Evolutionary conservation across 768 basidiomycete genomes (phyloP).

Genomic region (Sistotremastrum niveocremeum): DNA sequence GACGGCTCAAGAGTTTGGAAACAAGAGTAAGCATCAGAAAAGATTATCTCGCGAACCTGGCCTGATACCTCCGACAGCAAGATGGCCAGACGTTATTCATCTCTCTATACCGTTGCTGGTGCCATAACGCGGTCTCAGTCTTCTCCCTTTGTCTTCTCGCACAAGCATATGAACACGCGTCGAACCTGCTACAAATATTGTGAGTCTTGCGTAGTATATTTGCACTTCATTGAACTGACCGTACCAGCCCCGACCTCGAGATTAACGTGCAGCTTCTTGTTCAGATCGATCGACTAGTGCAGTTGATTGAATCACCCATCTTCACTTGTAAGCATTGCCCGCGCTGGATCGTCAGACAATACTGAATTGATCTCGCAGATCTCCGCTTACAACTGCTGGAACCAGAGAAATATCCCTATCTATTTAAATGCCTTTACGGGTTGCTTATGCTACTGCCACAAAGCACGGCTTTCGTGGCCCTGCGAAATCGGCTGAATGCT

Average conservation of each 20-base stretch:
- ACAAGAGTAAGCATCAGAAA: constrained; percentile 49
- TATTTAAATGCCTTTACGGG: constrained; percentile 97
- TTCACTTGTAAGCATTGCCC: constrained; percentile 73
- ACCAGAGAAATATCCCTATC: constrained; percentile 89
- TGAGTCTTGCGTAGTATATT: constrained; percentile 23
- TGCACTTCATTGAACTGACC: not conserved
- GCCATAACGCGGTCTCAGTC: constrained; percentile 93
- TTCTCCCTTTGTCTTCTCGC: constrained; percentile 94
- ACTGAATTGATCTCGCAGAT: constrained; percentile 26
- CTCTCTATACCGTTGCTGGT: constrained; percentile 93
- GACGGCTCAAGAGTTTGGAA: constrained; percentile 84
- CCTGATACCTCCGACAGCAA: constrained; percentile 37
- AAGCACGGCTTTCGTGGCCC: constrained; percentile 88
- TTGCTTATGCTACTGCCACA: constrained; percentile 94
- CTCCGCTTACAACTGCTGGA: constrained; percentile 89
- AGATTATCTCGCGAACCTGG: not conserved
- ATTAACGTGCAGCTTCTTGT: constrained; percentile 91
- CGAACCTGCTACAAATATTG: constrained; percentile 93
- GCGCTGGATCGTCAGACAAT: not conserved
- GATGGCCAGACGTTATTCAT: constrained; percentile 95
- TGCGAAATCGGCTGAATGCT: constrained; percentile 86
- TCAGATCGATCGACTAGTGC: constrained; percentile 95
- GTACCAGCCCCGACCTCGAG: constrained; percentile 79
- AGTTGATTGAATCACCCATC: constrained; percentile 94
- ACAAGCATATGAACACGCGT: constrained; percentile 98